phyloP scores from a whole-genome alignment of 2,329 filamentous ascomycete genomes.

The Colletotrichum sp. region DNA sequence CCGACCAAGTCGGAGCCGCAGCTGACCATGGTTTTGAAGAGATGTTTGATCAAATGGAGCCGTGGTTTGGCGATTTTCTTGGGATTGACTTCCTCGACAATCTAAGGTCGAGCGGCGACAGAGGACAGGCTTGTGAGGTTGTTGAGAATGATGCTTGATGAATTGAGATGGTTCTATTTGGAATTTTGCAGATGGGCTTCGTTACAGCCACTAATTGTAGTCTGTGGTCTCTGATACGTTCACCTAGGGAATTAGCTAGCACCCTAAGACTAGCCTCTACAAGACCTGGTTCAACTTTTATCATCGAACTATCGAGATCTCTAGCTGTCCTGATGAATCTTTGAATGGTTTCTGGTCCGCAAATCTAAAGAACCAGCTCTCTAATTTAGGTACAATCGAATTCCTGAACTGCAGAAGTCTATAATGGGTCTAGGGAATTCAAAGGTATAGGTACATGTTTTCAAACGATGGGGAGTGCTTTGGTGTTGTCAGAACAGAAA shows the following conservation, averaged over 20 bases:
- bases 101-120: background rate
- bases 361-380: background rate
- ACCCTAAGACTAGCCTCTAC: fast-evolving
- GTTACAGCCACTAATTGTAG: background rate
- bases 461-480: background rate
- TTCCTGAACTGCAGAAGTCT: background rate
- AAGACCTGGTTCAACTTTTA: background rate
- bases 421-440: background rate
- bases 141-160: background rate
- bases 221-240: background rate
- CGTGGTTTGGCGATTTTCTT: background rate
- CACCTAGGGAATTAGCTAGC: background rate
- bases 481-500: background rate
- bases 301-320: fast-evolving
- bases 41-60: background rate
- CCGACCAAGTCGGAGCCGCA: background rate
- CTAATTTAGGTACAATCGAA: fast-evolving
- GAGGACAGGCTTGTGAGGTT: background rate
- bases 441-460: background rate
- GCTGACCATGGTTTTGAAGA: background rate
- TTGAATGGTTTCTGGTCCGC: fast-evolving
- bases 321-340: fast-evolving
- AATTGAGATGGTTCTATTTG: background rate
- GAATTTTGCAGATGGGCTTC: background rate
- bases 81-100: background rate